Evolutionary conservation across 192 early-diverging fungal species (phyloP), one percentile per base, ranked within the genome.

Genomic region (Backusella mclennaniae): DNA sequence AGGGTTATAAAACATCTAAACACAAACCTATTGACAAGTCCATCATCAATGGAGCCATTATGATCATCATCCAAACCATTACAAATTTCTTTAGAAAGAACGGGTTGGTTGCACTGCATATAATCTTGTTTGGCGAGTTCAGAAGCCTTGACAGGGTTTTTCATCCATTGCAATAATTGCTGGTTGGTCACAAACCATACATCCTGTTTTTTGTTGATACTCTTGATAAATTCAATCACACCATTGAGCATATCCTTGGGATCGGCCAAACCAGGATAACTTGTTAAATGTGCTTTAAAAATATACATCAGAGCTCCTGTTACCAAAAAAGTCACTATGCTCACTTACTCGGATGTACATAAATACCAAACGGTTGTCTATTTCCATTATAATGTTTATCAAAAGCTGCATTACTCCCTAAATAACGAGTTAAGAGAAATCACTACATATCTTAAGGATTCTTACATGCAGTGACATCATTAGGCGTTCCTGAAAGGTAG

Each of bases 101-200:
- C 85, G 19, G 91, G 89, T 35, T 75, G 67, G 14, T 79, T 56
- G 78, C 92, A 92, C 49, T 82, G 78, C 89, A 94, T 92, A 80
- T 93, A 91, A 3, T 84, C 77, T 63, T 93, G 91, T 1, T 77
- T 53, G 17, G 82, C 86, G 19, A 94, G 75, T 66, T 94, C 79
- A 52, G 82, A 81, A 4, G 88, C 90, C 0, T 91, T 90, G 4
- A 94, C 92, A 17, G 92, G 92, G 74, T 94, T 92, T 83, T 91
- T 84, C 87, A 93, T 92, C 85, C 90, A 94, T 72, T 89, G 74
- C 15, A 94, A 74, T 41, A 94, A 41, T 74, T 94, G 92, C 44
- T 85, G 84, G 72, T 85, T 86, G n/a, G 90, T 94, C 8, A 94
- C 88, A 81, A 93, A 89, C 90, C 91, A 94, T 3, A 90, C 89